Base-by-base conservation (phyloP, 2,329 filamentous ascomycete species). In the Karstenula rhodostoma region DNA sequence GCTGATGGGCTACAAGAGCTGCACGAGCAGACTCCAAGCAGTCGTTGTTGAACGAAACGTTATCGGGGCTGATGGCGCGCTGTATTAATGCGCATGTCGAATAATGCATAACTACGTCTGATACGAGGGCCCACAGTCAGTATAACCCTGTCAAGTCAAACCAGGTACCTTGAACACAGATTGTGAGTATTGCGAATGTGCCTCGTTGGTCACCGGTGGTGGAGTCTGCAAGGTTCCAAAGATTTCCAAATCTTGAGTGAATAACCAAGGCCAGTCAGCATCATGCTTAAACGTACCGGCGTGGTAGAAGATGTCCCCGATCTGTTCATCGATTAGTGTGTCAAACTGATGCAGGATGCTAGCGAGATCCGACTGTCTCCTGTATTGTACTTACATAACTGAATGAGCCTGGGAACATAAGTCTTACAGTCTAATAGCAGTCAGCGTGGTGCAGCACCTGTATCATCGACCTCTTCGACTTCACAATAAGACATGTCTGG, bases 291-390 rank as follows among this genome's bases (percentile, higher is more conserved):
- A 40, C 37, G 37, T 40, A 40, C 76, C 73, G 2, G 68, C 65
- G 48, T 73, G 63, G 25, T 76, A 73, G 59, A 77, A 73, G 7
- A 76, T 63, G 49, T 77, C 72, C n/a, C 70, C 67, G 17, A 75
- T 62, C 46, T 62, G 61, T 9, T 61, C 61, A 65, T 61, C 9
- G 62, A 63, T 33, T 48, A 52, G 52, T 27, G 40, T 42, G 23
- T 33, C 1, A 47, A 19, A 5, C n/a, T n/a, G 5, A 37, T 8
- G 9, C 40, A 37, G 22, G 17, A 12, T 35, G 9, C 10, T 40
- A 10, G n/a, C 12, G 23, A 40, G 2, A 15, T 17, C n/a, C 22
- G 15, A 6, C 7, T 27, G 49, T 22, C 19, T 4, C 33, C 5
- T 17, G 9, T 13, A 3, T 10, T 29, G 32, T 1, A 57, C 58